Evolutionary conservation across 352 stramenopile species (phyloP).

Genomic region (Pythium periplocum): DNA sequence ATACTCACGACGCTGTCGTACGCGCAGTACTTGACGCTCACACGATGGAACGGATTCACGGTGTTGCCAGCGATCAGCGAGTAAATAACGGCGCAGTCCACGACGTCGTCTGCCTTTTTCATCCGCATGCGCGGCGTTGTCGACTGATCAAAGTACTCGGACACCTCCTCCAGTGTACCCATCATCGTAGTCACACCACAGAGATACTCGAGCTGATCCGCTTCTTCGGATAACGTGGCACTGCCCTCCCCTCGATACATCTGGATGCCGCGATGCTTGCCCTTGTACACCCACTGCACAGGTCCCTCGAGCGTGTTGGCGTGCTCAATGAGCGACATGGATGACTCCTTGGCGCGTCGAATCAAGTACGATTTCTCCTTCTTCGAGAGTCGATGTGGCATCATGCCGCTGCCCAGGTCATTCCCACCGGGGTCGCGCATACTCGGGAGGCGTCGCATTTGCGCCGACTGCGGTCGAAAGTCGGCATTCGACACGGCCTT

Average conservation of each 20-base stretch:
- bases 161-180: slow-evolving; percentile 60
- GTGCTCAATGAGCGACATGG: slow-evolving; percentile 59
- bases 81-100: slow-evolving; percentile 68
- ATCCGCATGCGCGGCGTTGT: slow-evolving; percentile 52
- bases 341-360: slow-evolving; percentile 63
- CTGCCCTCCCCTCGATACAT: slow-evolving; percentile 73
- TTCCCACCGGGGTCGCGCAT: neutral
- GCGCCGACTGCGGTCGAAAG: too few relatives aligned
- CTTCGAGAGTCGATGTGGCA: slow-evolving; percentile 8
- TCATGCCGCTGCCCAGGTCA: neutral
- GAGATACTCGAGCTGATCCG: slow-evolving; percentile 35
- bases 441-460: too few relatives aligned
- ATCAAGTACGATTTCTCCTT: slow-evolving; percentile 48
- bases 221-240: too few relatives aligned
- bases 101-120: slow-evolving; percentile 57
- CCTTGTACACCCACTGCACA: slow-evolving; percentile 72
- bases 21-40: slow-evolving; percentile 66
- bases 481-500: slow-evolving; percentile 15
- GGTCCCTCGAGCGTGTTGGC: slow-evolving; percentile 67
- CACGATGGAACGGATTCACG: slow-evolving; percentile 53
- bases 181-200: slow-evolving; percentile 77
- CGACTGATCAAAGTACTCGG: slow-evolving; percentile 59
- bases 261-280: slow-evolving; percentile 67
- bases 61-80: slow-evolving; percentile 35
- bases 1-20: slow-evolving; percentile 54